Evolutionary conservation across 306 rosid genomes (phyloP).

Genomic region (apple (Malus domestica)): ASM211411v1 NC_041793.1:27570001-27570500

Average conservation of each 20-base stretch:
- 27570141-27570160: background rate
- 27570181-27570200: background rate
- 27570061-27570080: background rate
- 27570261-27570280: background rate
- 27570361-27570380: background rate
- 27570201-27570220: background rate
- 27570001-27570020: background rate
- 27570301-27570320: background rate
- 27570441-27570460: background rate
- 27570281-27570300: background rate
- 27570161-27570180: background rate
- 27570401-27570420: background rate
- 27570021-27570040: background rate
- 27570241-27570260: background rate
- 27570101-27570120: background rate
- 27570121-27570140: too few species aligned
- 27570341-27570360: background rate
- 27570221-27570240: background rate
- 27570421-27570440: background rate
- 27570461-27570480: background rate
- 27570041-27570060: background rate
- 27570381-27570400: background rate
- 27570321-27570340: background rate
- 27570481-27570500: background rate
- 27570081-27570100: background rate